A percentile compares a stretch with the other conserved stretches of the same genome.
These are phyloP conservation scores for Botrytis aclada DNA, from an alignment of 2,329 filamentous ascomycete genomes.

Conservation along the genomic window DNA sequence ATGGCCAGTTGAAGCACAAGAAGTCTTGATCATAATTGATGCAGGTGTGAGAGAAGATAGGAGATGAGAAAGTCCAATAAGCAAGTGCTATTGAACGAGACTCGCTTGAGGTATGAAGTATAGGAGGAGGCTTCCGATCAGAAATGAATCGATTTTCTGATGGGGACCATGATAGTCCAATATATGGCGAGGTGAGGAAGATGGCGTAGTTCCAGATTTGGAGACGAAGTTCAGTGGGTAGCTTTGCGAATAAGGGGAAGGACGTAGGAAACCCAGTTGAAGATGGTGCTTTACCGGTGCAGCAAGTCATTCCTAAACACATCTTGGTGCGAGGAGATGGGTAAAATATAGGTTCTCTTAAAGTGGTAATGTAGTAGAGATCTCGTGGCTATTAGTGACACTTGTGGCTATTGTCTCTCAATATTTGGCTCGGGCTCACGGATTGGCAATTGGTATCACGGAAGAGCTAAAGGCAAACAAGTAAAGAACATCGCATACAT, in stretches of 20 bases:
- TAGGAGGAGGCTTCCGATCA: constrained; percentile 10
- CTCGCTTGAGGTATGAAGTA: constrained; percentile 14
- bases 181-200: constrained; percentile 8
- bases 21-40: constrained; percentile 14
- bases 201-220: constrained; percentile 13
- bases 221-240: constrained; percentile 8
- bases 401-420: neutral
- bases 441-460: neutral
- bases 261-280: neutral
- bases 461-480: neutral
- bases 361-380: neutral
- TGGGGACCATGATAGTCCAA: constrained; percentile 5
- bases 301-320: constrained; percentile 10
- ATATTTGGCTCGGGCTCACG: neutral
- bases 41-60: constrained; percentile 2
- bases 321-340: neutral
- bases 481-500: neutral
- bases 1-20: constrained; percentile 14
- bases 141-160: neutral
- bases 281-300: neutral
- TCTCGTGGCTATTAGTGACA: constrained; percentile 1
- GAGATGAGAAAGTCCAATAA: constrained; percentile 6
- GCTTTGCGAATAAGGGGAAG: constrained; percentile 8
- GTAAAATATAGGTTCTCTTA: neutral
- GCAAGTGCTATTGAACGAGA: constrained; percentile 12